These are phyloP conservation scores for Cadophora gregata DNA, from an alignment of 2,329 filamentous ascomycete species.

Conservation along the genomic window DNA sequence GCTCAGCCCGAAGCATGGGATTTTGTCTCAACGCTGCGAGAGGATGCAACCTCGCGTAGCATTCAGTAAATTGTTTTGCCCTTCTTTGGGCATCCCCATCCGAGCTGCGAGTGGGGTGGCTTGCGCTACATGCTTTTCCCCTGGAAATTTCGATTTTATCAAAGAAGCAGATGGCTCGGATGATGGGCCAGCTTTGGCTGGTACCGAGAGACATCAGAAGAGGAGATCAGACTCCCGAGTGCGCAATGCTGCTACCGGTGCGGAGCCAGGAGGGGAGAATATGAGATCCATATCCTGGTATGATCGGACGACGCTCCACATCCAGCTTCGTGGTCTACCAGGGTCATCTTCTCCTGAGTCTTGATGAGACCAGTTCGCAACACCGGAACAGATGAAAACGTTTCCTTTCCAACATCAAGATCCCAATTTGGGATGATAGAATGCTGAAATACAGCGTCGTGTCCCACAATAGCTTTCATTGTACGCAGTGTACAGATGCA, in stretches of 20 bases:
- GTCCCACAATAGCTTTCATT: not conserved
- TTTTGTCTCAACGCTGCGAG: not conserved
- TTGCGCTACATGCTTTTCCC: not conserved
- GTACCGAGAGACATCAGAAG: slow-evolving; percentile 1
- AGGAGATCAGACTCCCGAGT: slow-evolving; percentile 3
- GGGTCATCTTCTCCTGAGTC: not conserved
- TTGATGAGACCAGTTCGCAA: not conserved
- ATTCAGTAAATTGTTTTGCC: not conserved
- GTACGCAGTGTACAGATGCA: not conserved
- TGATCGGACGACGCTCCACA: not conserved
- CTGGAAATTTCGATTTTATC: not conserved
- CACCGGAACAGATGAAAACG: not conserved
- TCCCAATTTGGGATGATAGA: not conserved
- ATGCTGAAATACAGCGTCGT: not conserved
- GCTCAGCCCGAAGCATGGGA: not conserved
- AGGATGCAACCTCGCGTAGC: not conserved
- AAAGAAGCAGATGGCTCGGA: not conserved
- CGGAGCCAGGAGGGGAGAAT: not conserved
- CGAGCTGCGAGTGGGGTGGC: not conserved
- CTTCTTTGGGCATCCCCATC: not conserved
- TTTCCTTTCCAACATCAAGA: not conserved
- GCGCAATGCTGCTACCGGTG: not conserved
- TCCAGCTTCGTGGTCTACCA: not conserved
- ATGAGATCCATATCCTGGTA: not conserved
- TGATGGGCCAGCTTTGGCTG: not conserved